Evolutionary conservation across 2,329 filamentous ascomycete genomes (phyloP), one percentile per base, ranked within the genome.

Genomic region (Claviceps sp.): DNA sequence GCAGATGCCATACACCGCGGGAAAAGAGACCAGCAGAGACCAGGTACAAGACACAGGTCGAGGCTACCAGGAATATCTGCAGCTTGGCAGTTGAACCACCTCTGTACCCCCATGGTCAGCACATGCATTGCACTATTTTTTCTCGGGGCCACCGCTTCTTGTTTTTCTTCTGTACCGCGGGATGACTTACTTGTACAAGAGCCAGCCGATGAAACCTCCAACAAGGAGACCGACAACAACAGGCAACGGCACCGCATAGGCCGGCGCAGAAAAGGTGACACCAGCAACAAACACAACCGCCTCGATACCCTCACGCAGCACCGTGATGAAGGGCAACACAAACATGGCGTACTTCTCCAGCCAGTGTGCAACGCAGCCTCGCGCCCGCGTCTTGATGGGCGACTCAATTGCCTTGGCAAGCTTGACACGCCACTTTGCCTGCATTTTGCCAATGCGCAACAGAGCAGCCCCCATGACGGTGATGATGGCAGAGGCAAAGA

Each of bases 391-490:
- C 42, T 64, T 65, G 54, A 72, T 56, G 11, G 74, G 71, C 1
- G 62, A 64, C 58, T 86, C 80, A 34, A 93, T 68, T 2, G 85
- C 80, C 60, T 78, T 79, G 18, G 83, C 79, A 24, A 95, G 79
- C 77, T 93, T 93, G 60, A 84, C 71, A n/a, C 82, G 79, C 89
- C 89, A 95, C 68, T 93, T 93, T 55, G 85, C 82, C 65, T 89
- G 86, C 66, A 93, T 78, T 67, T 91, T 93, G 55, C 82, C 85
- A 52, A 95, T 77, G 26, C 89, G 83, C 7, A 95, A 78, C 34
- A 95, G 78, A 4, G 86, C 87, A 36, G 82, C 84, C 30, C 89
- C 89, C 72, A 94, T 84, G 55, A 89, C 59, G 38, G 85, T 85
- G 68, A 95, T 93, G 69, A 95, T 89, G 58, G 93, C 58, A 18